phyloP scores from a whole-genome alignment of 208 protist genomes.

The Angomonas ambiguus region DNA sequence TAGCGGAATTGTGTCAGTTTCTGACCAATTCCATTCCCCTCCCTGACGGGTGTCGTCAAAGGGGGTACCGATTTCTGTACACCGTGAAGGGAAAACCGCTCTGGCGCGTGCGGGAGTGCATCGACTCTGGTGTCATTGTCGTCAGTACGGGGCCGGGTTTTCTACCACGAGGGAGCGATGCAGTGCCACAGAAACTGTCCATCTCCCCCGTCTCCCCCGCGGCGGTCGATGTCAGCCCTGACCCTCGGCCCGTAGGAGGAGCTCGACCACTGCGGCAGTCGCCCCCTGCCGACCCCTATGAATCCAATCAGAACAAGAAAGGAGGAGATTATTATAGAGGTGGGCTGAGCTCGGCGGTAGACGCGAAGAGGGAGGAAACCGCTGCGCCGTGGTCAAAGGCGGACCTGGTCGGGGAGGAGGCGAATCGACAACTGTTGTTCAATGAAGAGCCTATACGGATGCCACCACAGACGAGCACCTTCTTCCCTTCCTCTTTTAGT shows the following conservation, averaged over 20 bases:
- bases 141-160: constrained; percentile 61
- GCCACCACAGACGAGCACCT: background rate
- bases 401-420: background rate
- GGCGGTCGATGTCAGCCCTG: constrained; percentile 13
- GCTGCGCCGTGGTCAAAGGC: background rate
- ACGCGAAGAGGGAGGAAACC: background rate
- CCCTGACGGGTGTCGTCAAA: constrained; percentile 16
- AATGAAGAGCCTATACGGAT: background rate
- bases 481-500: constrained; percentile 1
- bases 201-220: background rate
- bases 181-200: constrained; percentile 9
- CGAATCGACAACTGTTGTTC: background rate
- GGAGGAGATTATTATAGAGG: background rate
- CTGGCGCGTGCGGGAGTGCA: constrained; percentile 68
- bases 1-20: constrained; percentile 55
- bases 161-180: constrained; percentile 19
- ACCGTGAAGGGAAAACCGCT: constrained; percentile 52
- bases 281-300: background rate
- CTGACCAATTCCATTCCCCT: constrained; percentile 40
- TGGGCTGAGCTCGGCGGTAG: background rate
- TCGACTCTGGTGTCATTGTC: constrained; percentile 48
- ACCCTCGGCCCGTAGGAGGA: constrained; percentile 1
- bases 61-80: constrained; percentile 76
- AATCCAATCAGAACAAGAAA: background rate
- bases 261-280: background rate